phyloP scores from a whole-genome alignment of 768 basidiomycete species.

The Paxillus ammoniavirescens region DNA sequence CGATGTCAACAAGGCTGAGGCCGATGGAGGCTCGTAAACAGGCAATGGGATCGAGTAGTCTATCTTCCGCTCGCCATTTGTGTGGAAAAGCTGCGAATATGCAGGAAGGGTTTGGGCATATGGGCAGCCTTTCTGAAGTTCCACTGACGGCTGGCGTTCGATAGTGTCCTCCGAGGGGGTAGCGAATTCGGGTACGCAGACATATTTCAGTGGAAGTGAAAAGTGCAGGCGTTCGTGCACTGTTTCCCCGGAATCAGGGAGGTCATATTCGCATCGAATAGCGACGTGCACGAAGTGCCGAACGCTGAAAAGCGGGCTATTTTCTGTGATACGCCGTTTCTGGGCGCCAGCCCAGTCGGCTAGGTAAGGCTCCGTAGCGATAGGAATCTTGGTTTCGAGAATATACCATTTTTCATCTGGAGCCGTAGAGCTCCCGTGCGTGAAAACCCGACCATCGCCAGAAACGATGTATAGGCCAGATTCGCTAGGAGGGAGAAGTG shows the following conservation, averaged over 20 bases:
- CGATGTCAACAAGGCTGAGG: neutral
- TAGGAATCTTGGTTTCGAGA: conserved; percentile 19
- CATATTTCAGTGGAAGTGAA: conserved; percentile 52
- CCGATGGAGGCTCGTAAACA: conserved; percentile 48
- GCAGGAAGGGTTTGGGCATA: conserved; percentile 51
- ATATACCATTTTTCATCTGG: conserved; percentile 27
- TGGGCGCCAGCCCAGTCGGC: conserved; percentile 30
- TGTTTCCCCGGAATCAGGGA: conserved; percentile 33
- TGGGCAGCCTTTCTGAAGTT: conserved; percentile 13
- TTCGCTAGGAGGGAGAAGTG: conserved; percentile 48
- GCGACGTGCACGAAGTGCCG: conserved; percentile 51
- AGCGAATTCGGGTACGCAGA: conserved; percentile 35
- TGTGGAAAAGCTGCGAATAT: conserved; percentile 76
- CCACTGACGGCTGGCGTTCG: conserved; percentile 3
- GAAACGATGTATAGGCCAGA: conserved; percentile 48
- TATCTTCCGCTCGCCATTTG: conserved; percentile 70
- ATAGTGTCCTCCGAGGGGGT: neutral
- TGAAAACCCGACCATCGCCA: conserved; percentile 50
- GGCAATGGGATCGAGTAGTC: conserved; percentile 67
- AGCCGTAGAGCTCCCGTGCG: conserved; percentile 20
- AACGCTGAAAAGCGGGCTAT: conserved; percentile 57
- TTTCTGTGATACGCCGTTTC: conserved; percentile 41
- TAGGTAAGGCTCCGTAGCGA: conserved; percentile 11
- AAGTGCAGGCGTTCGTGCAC: conserved; percentile 31
- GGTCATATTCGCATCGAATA: conserved; percentile 56